Evolutionary conservation across 805 yeast species (phyloP).

Genomic region (Wickerhamomyces queroliae): DNA sequence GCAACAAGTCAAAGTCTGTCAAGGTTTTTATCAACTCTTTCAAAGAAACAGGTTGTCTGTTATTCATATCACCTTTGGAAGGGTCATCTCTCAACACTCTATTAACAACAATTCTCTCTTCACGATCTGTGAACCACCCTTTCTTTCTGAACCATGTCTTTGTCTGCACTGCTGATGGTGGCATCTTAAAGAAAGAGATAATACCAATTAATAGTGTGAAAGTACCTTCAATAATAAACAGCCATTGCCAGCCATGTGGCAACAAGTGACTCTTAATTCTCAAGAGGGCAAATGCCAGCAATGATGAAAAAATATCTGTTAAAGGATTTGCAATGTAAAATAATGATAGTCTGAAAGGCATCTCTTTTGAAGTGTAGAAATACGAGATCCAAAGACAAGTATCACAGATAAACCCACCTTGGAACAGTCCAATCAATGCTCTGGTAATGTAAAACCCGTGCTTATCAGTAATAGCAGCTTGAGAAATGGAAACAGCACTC

Average conservation of each 20-base stretch:
- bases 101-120: constrained; percentile 51
- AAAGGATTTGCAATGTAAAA: constrained; percentile 52
- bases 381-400: constrained; percentile 57
- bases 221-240: constrained; percentile 57
- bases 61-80: constrained; percentile 57
- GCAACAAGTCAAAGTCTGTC: constrained; percentile 51
- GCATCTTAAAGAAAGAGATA: constrained; percentile 41
- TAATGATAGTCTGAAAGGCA: constrained; percentile 50
- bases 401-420: constrained; percentile 69
- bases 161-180: constrained; percentile 50
- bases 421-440: constrained; percentile 43
- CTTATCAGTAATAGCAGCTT: constrained; percentile 35
- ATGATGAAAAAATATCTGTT: constrained; percentile 38
- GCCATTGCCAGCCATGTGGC: constrained; percentile 57
- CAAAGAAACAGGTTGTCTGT: constrained; percentile 42
- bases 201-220: constrained; percentile 50
- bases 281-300: constrained; percentile 49
- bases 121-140: constrained; percentile 48
- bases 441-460: constrained; percentile 40
- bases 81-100: constrained; percentile 59
- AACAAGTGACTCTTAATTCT: constrained; percentile 41
- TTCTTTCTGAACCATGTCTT: constrained; percentile 40
- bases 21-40: constrained; percentile 32
- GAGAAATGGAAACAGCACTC: constrained; percentile 49
- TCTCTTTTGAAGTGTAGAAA: constrained; percentile 54